Evolutionary conservation across 345 rosid genomes (phyloP).

Genomic region (Raphanus sativus): DNA sequence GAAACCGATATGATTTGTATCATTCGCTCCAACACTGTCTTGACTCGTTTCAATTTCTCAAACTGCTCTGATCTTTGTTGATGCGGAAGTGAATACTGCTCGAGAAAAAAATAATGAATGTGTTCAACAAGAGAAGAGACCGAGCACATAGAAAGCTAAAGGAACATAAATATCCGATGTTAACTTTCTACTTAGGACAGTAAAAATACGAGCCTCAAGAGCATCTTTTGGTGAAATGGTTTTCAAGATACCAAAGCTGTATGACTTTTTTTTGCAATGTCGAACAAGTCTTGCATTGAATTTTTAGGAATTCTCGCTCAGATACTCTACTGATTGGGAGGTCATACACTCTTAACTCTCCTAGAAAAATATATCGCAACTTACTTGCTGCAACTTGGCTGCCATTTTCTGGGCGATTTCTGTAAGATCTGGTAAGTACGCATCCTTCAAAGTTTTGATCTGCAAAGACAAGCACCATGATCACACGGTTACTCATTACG

Average conservation of each 20-base stretch:
- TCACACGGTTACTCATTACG: constrained; percentile 9
- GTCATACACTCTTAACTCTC: not conserved
- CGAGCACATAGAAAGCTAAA: constrained; percentile 21
- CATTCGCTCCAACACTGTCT: constrained; percentile 67
- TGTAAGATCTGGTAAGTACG: constrained; percentile 60
- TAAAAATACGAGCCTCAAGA: constrained; percentile 8
- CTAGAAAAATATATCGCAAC: not conserved
- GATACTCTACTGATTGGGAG: not conserved
- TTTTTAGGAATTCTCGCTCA: not conserved
- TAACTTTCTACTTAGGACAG: constrained; percentile 9
- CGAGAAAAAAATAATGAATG: constrained; percentile 16
- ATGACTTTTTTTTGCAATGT: not conserved
- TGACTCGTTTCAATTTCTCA: constrained; percentile 62
- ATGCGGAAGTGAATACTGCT: constrained; percentile 65
- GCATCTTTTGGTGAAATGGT: constrained; percentile 2
- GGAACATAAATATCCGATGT: constrained; percentile 11
- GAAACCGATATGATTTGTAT: constrained; percentile 52
- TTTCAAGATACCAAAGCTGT: constrained; percentile 10
- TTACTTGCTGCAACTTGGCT: constrained; percentile 65
- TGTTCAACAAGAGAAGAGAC: constrained; percentile 7
- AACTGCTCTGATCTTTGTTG: constrained; percentile 70
- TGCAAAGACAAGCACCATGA: constrained; percentile 39
- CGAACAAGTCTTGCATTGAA: constrained; percentile 2
- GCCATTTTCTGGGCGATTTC: constrained; percentile 66
- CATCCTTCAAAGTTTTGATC: constrained; percentile 71